Evolutionary conservation across 148 eudicot species (phyloP), one percentile per base, ranked within the genome.

Genomic region (Oxyria digyna): DNA sequence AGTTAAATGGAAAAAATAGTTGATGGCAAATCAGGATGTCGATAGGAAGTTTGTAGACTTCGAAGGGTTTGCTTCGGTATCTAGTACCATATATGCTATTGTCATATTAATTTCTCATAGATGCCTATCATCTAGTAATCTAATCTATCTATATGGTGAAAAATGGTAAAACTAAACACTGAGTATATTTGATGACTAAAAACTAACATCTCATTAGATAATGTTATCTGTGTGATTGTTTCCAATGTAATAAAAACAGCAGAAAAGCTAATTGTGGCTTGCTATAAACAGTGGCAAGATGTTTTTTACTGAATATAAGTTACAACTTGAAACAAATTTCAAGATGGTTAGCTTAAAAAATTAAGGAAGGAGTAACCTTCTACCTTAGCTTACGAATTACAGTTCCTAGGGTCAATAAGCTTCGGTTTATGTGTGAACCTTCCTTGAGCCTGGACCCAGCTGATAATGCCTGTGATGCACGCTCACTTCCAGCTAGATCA

Each of bases 401-500:
- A 57, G 97, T 90, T 75, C 99, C 99, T 68, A 94, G 77, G 41
- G 96, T 88, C 23, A 90, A 78, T 75, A 94, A 87, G 78, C 99
- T 94, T 76, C 97, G 92, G 64, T 94, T 90, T 68, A 94, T 94
- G 80, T 94, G 99, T 76, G 89, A 85, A 50, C 99, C 97, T 80
- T 94, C 97, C 79, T 94, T 94, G 59, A 90, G 81, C 81, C 99
- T 86, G 64, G 93, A 81, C 62, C 99, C 96, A 76, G 91, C 97
- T 23, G 97, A 82, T 71, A 90, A 78, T 67, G 97, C 82, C 78
- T 94, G 96, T 55, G 99, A 94, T 76, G 99, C 97, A 82, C 96
- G 89, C 82, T 94, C 96, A 73, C 97, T 94, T 74, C 99, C 99
- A 63, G 97, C 97, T 77, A 94, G 91, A 79, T 94, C 99, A 76